Base-by-base conservation (phyloP, 306 rosid genomes). In the Prunus armeniaca region DNA sequence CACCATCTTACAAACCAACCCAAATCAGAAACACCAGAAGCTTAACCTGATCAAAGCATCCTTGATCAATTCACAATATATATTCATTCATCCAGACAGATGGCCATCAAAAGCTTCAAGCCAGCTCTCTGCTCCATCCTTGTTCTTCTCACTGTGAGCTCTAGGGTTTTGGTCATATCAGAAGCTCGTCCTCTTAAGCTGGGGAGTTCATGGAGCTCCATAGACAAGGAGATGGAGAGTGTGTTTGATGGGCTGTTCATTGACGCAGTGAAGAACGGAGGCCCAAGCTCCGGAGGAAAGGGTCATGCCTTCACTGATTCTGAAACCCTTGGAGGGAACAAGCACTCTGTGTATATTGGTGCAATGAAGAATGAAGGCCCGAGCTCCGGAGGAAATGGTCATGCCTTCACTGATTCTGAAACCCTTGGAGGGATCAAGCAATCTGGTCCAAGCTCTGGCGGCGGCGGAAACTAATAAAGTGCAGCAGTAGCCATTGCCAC, bases 301-400 rank as follows among this genome's bases (percentile, higher is more conserved):
- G 86, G 52, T 51, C 82, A 76, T 34, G 74, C 54, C 4, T 58
- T 47, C 82, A 52, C 70, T 18, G 69, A 63, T 58, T 66, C 69
- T 12, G 75, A 74, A 62, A 77, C 70, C 65, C 78, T 77, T 6
- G 78, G 81, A 74, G 88, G 66, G 24, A 79, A 71, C 25, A 79
- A 27, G 41, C 43, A 38, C 9, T 38, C 43, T 38, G 2, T 6
- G 43, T 38, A 38, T 38, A 19, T 74, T 10, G 22, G 30, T 9
- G 77, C 67, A 30, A 69, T 77, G 51, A 86, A 77, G 75, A 77
- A 72, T 1, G 83, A 76, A 55, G 83, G 86, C 38, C 89, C 81
- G 12, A 64, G 82, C 56, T 6, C 69, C 8, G 67, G 78, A 27
- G 84, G 78, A 68, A 9, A 30, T 22, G 86, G 52, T 43, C 82